Base-by-base conservation (phyloP, 2,329 filamentous ascomycete genomes). In the Fusarium protoensiforme region DNA sequence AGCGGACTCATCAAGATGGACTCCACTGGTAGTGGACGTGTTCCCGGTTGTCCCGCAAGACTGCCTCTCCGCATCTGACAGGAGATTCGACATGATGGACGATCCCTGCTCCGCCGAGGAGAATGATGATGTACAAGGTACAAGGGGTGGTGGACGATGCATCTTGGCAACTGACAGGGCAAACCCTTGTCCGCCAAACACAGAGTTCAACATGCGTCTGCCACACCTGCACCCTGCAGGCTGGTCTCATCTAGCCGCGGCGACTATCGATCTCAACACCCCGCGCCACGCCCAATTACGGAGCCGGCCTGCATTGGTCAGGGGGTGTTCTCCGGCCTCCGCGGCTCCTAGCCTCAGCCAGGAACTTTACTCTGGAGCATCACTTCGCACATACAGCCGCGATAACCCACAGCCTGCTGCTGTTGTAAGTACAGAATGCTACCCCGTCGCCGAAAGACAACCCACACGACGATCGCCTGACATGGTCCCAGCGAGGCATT, bases 181-280 rank as follows among this genome's bases (percentile, higher is more conserved):
- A 65, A 60, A 31, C 51, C 60, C 53, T 35, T 64, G 56, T 53
- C 29, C 43, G 13, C 48, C 54, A 61, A 72, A 61, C 20, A 48
- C 68, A 64, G 31, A 60, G 43, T 62, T 63, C 58, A 58, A 59
- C 68, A 62, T 60, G 31, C 53, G 54, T 62, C 54, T 67, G 54
- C 62, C 64, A 68, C 73, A 63, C 48, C 58, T 65, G 39, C 56
- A 53, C 63, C 58, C 60, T 64, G 67, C 70, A 72, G 61, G 51
- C 61, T 65, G 61, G 65, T 57, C 33, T 57, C 67, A 64, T 67
- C 65, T 69, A 72, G 69, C 59, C 51, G 58, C 60, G 48, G 48
- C 61, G 69, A 76, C 73, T 73, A 76, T 76, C 67, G 62, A 72
- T 71, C 64, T 67, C 41, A 41, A 53, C 31, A 38, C 61, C 69